Evolutionary conservation across 108 stramenopile genomes (phyloP), one percentile per base, ranked within the genome.

Genomic region (Mediolabrus comicus): DNA sequence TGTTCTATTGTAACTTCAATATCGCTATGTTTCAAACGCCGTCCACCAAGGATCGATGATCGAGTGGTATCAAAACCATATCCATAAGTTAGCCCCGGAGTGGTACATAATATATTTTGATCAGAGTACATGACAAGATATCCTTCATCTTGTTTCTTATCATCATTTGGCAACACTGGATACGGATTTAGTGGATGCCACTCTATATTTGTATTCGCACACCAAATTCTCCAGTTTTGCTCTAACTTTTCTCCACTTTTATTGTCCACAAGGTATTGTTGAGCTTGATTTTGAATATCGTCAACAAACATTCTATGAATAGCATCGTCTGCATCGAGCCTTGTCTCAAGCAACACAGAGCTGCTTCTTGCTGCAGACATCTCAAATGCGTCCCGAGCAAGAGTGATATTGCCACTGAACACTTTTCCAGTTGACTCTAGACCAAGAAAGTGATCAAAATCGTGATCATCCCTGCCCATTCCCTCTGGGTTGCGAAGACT

Each of bases 261-360:
- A 28, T 51, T 32, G 0, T 19, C 38, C 19, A 11, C 8, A 8
- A 52, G 24, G 24, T 73, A 60, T 34, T 69, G 36, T 9, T 58
- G 33, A 16, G 67, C 66, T 14, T 72, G 61, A 36, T 61, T 39
- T 61, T 72, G 71, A 33, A 72, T 53, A 29, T 38, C 56, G 34
- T 63, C 39, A 26, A 72, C 53, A 39, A 62, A 63, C 25, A 62
- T 53, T 30, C 52, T 27, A 69, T 77, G 75, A 13, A 92, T 53
- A 4, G 81, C 91, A 63, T 92, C 91, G 58, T 92, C 91, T 17
- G 87, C 91, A 74, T 92, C 91, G 30, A 92, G 56, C 32, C 86
- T 53, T 30, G 86, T 92, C 62, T 92, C 88, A 4, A 89, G 34
- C 30, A 89, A 31, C 28, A 89, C 41, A 43, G 41, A 43, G 41